Evolutionary conservation across 352 stramenopile species (phyloP), one percentile per base, ranked within the genome.

Genomic region (Phytophthora cryptogea): DNA sequence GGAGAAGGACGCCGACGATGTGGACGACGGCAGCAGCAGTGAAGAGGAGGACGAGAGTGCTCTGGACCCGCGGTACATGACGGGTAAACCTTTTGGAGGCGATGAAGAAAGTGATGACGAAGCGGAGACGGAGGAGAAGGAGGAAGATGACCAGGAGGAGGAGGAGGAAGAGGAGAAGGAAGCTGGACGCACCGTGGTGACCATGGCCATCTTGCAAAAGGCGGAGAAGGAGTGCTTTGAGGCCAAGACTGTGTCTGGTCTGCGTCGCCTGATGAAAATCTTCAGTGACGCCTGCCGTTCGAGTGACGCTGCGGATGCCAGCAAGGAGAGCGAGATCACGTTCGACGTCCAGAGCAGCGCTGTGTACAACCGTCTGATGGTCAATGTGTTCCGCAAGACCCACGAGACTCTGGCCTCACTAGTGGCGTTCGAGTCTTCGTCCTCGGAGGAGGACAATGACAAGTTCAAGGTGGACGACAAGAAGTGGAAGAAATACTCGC

Each of bases 321-420:
- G 66, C 59, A 85, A 84, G 45, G 70, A 74, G 5, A 83, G 74
- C 33, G 86, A 94, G 51, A 90, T 96, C 58, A 78, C 80, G 50
- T 99, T 96, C 77, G 80, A 92, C 37, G 96, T 99, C 51, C 88
- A 97, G 53, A 97, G 84, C 60, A 97, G 90, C 46, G 81, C 89
- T 13, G 91, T 98, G 30, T 98, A 98, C 87, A 97, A 98, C 81
- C 78, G 89, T 20, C 70, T 99, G 33, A 98, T 99, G 92, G 80
- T 98, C n/a, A 88, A 89, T 47, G 90, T 95, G 63, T 89, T 98
- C 66, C 89, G 78, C 28, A 86, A 89, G 55, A 94, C 86, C 46
- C 89, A 97, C 66, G 78, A 92, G 36, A 86, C 88, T 35, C 92
- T 98, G 59, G 56, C 80, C 39, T 78, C 80, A 51, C 84, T 98